Conservation (phyloP, 1,284 basidiomycete species). For the Leccinum fallax region DNA sequence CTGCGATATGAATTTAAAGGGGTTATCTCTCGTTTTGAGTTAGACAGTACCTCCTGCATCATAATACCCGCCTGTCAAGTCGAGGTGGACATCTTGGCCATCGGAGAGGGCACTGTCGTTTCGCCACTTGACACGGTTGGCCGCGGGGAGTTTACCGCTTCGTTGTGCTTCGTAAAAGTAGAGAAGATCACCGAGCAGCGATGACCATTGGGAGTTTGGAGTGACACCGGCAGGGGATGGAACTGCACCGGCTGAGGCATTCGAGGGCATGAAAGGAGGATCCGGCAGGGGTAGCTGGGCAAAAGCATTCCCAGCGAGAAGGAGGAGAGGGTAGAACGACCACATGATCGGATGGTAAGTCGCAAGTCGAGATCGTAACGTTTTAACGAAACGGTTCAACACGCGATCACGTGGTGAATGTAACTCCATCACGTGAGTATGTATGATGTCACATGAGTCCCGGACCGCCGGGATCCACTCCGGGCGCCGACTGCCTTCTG, state of each 20-base stretch:
- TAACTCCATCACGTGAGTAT: conserved; percentile 13
- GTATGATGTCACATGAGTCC: conserved; percentile 16
- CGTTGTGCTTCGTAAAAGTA: conserved; percentile 94
- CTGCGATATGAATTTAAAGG: conserved; percentile 39
- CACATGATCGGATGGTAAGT: conserved; percentile 22
- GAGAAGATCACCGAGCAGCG: conserved; percentile 75
- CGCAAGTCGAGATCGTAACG: conserved; percentile 6
- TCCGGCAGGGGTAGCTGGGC: conserved; percentile 67
- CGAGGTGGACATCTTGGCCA: conserved; percentile 72
- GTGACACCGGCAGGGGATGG: conserved; percentile 43
- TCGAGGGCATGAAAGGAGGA: conserved; percentile 64
- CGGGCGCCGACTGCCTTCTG: neutral
- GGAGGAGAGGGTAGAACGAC: conserved; percentile 18
- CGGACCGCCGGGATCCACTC: neutral
- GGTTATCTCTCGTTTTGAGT: neutral
- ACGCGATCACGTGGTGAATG: conserved; percentile 21
- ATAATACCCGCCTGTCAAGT: conserved; percentile 87
- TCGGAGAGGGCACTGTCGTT: conserved; percentile 81
- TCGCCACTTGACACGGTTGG: conserved; percentile 83
- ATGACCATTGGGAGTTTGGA: conserved; percentile 80
- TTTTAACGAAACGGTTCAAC: conserved; percentile 12
- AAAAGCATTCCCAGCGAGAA: conserved; percentile 22
- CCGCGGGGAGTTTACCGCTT: conserved; percentile 70
- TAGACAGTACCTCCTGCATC: conserved; percentile 76
- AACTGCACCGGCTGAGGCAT: conserved; percentile 56